A percentile compares a stretch with the other conserved stretches of the same genome.
Conservation (phyloP, 2,329 filamentous ascomycete genomes). For the Alternaria viburni region DNA sequence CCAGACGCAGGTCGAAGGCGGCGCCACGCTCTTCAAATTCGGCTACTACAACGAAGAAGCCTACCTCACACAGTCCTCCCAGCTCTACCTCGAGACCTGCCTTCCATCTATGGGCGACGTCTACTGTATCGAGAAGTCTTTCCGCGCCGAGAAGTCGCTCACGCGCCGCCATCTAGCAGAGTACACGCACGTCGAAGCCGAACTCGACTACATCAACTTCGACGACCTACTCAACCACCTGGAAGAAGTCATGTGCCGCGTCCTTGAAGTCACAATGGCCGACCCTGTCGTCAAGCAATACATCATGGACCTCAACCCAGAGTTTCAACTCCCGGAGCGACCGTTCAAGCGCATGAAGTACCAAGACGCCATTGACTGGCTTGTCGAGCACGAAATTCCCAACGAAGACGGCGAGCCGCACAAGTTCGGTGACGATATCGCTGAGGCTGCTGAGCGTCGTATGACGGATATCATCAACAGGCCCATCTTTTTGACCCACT, state of each 20-base stretch:
- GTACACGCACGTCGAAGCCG: constrained; percentile 96
- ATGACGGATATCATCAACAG: constrained; percentile 98
- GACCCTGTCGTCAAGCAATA: constrained; percentile 75
- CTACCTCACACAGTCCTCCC: constrained; percentile 94
- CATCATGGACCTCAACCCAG: constrained; percentile 88
- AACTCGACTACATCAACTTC: constrained; percentile 95
- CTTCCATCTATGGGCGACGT: constrained; percentile 90
- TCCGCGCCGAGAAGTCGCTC: constrained; percentile 95
- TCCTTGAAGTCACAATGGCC: constrained; percentile 77
- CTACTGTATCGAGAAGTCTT: constrained; percentile 98
- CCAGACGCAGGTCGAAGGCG: constrained; percentile 93
- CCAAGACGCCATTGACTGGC: constrained; percentile 91
- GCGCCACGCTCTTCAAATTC: constrained; percentile 87
- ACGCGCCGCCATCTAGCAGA: constrained; percentile 94
- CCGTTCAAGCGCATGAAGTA: constrained; percentile 97
- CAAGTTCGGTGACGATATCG: constrained; percentile 95
- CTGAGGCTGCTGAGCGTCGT: constrained; percentile 91
- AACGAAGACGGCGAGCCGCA: constrained; percentile 94
- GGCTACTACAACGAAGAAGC: constrained; percentile 88
- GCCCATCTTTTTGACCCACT: constrained; percentile 96
- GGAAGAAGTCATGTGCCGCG: constrained; percentile 84
- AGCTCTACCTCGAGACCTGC: constrained; percentile 96
- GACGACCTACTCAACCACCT: constrained; percentile 85
- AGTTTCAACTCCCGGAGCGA: constrained; percentile 78
- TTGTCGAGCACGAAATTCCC: constrained; percentile 84